A percentile compares a stretch with the other conserved stretches of the same genome.
Conservation (phyloP, 768 basidiomycete genomes). For the Boletellus ananiceps region DNA sequence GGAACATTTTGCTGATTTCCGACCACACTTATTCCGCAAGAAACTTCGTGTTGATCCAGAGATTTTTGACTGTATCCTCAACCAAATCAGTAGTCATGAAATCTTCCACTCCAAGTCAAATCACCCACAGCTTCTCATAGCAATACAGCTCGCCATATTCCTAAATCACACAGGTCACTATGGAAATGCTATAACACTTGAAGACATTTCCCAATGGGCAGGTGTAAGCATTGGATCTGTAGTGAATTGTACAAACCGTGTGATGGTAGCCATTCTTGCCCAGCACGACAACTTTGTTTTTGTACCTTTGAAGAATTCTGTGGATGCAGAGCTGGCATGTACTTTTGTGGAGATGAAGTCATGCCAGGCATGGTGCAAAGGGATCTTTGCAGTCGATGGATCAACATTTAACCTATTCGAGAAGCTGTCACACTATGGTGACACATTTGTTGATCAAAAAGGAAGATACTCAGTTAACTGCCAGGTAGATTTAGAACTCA, state of each 20-base stretch:
- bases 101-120: conserved; percentile 21
- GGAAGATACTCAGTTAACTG: conserved; percentile 13
- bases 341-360: not conserved
- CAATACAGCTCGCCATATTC: conserved; percentile 29
- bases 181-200: conserved; percentile 16
- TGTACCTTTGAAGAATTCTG: not conserved
- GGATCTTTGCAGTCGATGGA: conserved; percentile 38
- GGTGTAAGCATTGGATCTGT: not conserved
- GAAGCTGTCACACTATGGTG: not conserved
- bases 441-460: conserved; percentile 14
- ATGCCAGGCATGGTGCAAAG: conserved; percentile 27
- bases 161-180: conserved; percentile 20
- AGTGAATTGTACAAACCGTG: conserved; percentile 1
- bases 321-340: not conserved
- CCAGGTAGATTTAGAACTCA: conserved; percentile 8
- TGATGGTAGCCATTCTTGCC: not conserved
- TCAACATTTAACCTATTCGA: conserved; percentile 20
- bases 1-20: not conserved
- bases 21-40: conserved; percentile 21
- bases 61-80: conserved; percentile 23
- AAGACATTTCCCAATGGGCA: conserved; percentile 10
- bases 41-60: conserved; percentile 23
- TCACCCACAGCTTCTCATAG: conserved; percentile 23
- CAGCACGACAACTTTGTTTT: conserved; percentile 1
- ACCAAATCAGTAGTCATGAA: conserved; percentile 16